These are phyloP conservation scores for Triangularia setosa DNA, from an alignment of 2,329 filamentous ascomycete genomes.

Conservation along the genomic window DNA sequence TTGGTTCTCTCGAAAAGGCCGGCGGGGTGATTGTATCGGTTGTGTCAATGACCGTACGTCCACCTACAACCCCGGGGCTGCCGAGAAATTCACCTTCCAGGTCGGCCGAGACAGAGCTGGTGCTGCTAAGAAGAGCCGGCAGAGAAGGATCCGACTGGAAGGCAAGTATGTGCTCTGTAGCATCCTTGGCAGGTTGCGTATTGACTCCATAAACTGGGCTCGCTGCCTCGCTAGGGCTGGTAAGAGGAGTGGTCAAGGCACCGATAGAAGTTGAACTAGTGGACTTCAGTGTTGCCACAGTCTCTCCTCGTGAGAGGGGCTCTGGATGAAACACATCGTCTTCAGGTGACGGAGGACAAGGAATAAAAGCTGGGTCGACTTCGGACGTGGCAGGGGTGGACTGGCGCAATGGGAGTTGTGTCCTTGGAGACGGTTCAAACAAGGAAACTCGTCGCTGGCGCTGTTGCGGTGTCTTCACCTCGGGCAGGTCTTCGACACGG, in stretches of 20 bases:
- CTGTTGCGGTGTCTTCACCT: conserved; percentile 35
- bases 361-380: conserved; percentile 30
- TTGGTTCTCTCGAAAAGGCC: conserved; percentile 45
- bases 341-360: conserved; percentile 40
- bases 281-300: conserved; percentile 44
- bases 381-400: conserved; percentile 22
- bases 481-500: conserved; percentile 37
- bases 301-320: conserved; percentile 38
- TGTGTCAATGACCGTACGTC: conserved; percentile 45
- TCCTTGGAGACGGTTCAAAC: conserved; percentile 1
- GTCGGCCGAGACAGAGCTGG: conserved; percentile 61
- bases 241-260: conserved; percentile 47
- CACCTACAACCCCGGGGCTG: conserved; percentile 44
- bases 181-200: conserved; percentile 36
- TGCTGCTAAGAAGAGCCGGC: conserved; percentile 59
- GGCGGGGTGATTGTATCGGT: conserved; percentile 54
- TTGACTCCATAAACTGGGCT: conserved; percentile 45
- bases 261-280: conserved; percentile 51
- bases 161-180: conserved; percentile 45
- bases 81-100: conserved; percentile 57
- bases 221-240: conserved; percentile 51
- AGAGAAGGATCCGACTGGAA: conserved; percentile 63
- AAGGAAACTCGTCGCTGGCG: conserved; percentile 6
- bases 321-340: conserved; percentile 36
- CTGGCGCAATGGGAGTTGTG: conserved; percentile 37